Evolutionary conservation across 139 green algal genomes (phyloP), one percentile per base, ranked within the genome.

Genomic region (Medakamo hakoo): DNA sequence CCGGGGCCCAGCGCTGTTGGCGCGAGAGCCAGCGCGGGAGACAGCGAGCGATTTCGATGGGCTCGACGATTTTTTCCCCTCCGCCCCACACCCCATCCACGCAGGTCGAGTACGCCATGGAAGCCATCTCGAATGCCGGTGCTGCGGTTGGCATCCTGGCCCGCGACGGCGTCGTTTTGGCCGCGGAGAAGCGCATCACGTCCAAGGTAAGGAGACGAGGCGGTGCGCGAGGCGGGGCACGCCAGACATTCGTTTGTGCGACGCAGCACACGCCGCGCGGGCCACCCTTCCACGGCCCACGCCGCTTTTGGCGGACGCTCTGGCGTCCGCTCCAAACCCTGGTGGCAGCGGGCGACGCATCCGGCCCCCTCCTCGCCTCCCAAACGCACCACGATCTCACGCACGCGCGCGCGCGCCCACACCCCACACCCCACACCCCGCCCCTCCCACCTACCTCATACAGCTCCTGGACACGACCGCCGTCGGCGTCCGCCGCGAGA

Each of bases 71-170:
- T 55, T 4, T 23, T 23, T 23, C 3, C 4, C 26, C 14, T 1
- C 1, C 25, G 24, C 26, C 48, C 31, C n/a, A 1, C 40, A 1
- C 2, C 4, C 22, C 1, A 2, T 14, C 19, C 24, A 23, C n/a
- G n/a, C 61, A 74, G 67, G 80, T 84, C 24, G 75, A 52, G 73
- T 99, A 99, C 68, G 93, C 93, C 18, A 97, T 99, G 88, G 93
- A 99, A 72, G 91, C 93, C 23, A 98, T 99, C 65, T 92, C 81
- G 20, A 94, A 99, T 27, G 93, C 93, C 5, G 93, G 93, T 21
- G 84, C 91, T 4, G 86, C 85, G 2, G 84, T 98, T 4, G 93
- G 91, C 25, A 73, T 97, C 16, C 76, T 96, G 0, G 82, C 89
- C 27, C 91, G 79, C 22, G 85, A 97, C 29, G 93, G 93, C 20